phyloP scores from a whole-genome alignment of 495 filamentous ascomycete genomes.

The Parathielavia hyrcaniae region DNA sequence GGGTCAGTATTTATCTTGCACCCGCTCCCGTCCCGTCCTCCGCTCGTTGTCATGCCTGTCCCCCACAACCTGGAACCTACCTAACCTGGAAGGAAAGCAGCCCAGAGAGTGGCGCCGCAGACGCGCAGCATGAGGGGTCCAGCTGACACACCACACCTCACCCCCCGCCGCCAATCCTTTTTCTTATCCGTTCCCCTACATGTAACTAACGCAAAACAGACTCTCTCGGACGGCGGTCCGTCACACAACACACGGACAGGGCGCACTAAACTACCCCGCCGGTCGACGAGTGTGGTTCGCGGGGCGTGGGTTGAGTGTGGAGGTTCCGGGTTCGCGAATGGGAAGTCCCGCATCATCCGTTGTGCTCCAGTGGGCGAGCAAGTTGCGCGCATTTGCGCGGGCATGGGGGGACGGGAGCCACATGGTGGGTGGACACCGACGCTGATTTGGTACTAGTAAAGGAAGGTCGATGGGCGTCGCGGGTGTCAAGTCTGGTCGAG shows the following conservation, averaged over 20 bases:
- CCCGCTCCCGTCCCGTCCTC: too few species aligned
- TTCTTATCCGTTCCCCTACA: not conserved
- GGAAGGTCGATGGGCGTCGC: too few species aligned
- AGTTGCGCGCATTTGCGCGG: constrained; percentile 14
- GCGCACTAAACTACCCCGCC: too few species aligned
- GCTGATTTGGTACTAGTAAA: constrained; percentile 1
- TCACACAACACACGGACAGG: not conserved
- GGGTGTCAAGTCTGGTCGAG: too few species aligned
- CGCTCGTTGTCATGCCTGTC: not conserved
- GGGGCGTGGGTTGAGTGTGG: not conserved
- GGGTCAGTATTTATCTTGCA: constrained; percentile 4
- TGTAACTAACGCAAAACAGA: too few species aligned
- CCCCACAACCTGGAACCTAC: too few species aligned
- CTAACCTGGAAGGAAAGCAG: too few species aligned
- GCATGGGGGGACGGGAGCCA: not conserved
- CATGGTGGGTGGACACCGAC: not conserved
- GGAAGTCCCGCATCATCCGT: not conserved
- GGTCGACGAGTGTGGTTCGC: too few species aligned
- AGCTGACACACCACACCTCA: not conserved
- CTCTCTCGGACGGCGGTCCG: too few species aligned
- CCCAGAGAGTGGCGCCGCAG: not conserved
- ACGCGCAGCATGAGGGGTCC: not conserved
- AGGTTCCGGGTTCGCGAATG: not conserved
- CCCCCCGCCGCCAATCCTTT: not conserved
- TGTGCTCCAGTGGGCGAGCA: constrained; percentile 10